Conservation (phyloP, 148 eudicot species). For the Amaranthus palmeri region DNA sequence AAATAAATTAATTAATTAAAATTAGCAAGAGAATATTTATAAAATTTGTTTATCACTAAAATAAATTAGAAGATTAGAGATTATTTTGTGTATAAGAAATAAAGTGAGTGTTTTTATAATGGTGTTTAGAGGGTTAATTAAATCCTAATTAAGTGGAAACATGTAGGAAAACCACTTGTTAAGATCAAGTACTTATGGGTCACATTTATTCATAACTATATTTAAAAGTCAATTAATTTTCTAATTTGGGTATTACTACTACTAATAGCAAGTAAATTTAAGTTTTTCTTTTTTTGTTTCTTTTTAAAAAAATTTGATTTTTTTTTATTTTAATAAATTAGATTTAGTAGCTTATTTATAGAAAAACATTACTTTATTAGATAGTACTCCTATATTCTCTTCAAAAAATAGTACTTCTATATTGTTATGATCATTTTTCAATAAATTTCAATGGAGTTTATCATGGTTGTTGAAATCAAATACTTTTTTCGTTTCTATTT, state of each 20-base stretch:
- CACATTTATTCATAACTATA: background rate
- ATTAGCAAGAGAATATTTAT: too few relatives aligned
- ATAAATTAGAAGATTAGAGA: background rate
- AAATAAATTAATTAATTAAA: too few relatives aligned
- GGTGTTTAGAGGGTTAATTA: background rate
- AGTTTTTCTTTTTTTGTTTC: too few relatives aligned
- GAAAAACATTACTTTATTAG: too few relatives aligned
- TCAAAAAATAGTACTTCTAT: too few relatives aligned
- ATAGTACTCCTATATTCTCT: too few relatives aligned
- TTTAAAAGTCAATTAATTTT: conserved; percentile 6
- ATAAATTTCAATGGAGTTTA: too few relatives aligned
- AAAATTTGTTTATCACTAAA: too few relatives aligned
- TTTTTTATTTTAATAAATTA: background rate
- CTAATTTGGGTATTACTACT: background rate
- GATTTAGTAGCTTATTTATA: too few relatives aligned
- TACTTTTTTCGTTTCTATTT: too few relatives aligned
- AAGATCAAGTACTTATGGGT: background rate
- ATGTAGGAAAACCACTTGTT: conserved; percentile 18
- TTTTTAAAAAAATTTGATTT: background rate
- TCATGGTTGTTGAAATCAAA: too few relatives aligned
- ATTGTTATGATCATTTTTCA: too few relatives aligned
- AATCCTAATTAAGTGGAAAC: background rate
- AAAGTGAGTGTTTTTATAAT: background rate
- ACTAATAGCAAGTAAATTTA: background rate
- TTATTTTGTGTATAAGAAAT: background rate